A percentile compares a stretch with the other conserved stretches of the same genome.
Evolutionary conservation across 2,329 filamentous ascomycete species (phyloP).

Genomic region (Fusarium virguliforme): DNA sequence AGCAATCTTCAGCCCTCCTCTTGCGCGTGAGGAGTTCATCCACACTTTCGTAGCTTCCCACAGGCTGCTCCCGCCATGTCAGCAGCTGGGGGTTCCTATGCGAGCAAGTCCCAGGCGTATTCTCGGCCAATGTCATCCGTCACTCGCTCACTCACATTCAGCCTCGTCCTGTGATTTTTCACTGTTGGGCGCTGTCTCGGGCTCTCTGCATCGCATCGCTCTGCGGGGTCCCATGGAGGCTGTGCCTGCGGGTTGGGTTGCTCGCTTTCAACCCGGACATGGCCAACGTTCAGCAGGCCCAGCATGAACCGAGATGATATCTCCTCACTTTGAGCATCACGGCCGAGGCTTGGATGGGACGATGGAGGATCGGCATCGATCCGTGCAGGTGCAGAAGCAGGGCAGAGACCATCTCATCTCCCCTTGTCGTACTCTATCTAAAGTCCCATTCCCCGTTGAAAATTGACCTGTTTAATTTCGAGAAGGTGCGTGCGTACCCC

Average conservation of each 20-base stretch:
- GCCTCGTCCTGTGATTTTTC: constrained; percentile 17
- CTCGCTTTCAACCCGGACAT: constrained; percentile 5
- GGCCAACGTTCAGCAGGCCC: not conserved
- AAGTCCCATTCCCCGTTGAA: constrained; percentile 5
- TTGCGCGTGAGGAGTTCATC: constrained; percentile 22
- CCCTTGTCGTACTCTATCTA: constrained; percentile 6
- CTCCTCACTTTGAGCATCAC: constrained; percentile 7
- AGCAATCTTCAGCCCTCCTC: constrained; percentile 21
- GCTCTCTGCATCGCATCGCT: constrained; percentile 6
- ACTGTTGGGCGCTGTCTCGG: constrained; percentile 14
- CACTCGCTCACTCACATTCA: constrained; percentile 24
- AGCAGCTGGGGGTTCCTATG: constrained; percentile 17
- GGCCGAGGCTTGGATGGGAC: constrained; percentile 1
- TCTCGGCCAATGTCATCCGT: constrained; percentile 22
- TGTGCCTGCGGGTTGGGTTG: constrained; percentile 27
- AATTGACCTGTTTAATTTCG: constrained; percentile 16
- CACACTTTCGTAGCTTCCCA: constrained; percentile 15
- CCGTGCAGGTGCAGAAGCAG: not conserved
- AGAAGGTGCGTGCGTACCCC: constrained; percentile 26
- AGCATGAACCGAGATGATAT: constrained; percentile 8
- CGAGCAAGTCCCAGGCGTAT: constrained; percentile 9
- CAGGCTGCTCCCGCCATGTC: constrained; percentile 18
- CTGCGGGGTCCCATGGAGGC: constrained; percentile 21
- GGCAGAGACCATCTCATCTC: not conserved
- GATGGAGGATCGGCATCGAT: not conserved